Evolutionary conservation across 306 rosid genomes (phyloP), one percentile per base, ranked within the genome.

Genomic region (Trifolium dubium): DNA sequence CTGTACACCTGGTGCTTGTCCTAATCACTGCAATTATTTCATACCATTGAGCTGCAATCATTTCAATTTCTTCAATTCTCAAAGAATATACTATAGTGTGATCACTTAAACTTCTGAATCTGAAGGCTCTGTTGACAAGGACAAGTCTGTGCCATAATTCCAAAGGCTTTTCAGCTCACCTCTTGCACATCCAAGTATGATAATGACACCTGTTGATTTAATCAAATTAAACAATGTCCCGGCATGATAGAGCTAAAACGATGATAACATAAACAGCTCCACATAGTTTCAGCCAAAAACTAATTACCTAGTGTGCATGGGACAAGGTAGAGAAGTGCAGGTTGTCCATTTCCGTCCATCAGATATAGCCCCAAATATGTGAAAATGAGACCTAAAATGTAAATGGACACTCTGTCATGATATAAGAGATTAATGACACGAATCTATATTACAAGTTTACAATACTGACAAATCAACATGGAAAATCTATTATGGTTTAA

Each of bases 271-370:
- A 5, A 66, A 63, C 3, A 5, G 14, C 51, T 32, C 10, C 11
- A 50, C 65, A 44, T 43, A 80, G 67, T 66, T 15, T 72, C 71
- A 30, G 43, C 44, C 10, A 54, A 23, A 41, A 54, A 59, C 13
- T 64, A 50, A 66, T 89, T 93, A 91, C 98, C 98, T 83, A 93
- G 82, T 34, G 98, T 93, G 69, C 97, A 93, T 50, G 98, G 98
- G 67, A 93, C 98, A 67, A 93, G 97, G 85, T 93, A 93, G 29
- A 93, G 96, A n/a, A 93, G 97, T 53, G 98, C 98, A 60, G 98
- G 98, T 67, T 93, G 98, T 75, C 98, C 98, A 71, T 91, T 84
- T 63, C 98, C 97, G 19, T 89, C 61, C 98, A 93, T 93, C 73
- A 93, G 77, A 83, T 89, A 93, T 76, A 93, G 80, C 69, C 88